Percentiles rank a stretch among this genome's conserved stretches.
phyloP scores from a whole-genome alignment of 148 eudicot species.

The Chenopodium berlandieri region DNA sequence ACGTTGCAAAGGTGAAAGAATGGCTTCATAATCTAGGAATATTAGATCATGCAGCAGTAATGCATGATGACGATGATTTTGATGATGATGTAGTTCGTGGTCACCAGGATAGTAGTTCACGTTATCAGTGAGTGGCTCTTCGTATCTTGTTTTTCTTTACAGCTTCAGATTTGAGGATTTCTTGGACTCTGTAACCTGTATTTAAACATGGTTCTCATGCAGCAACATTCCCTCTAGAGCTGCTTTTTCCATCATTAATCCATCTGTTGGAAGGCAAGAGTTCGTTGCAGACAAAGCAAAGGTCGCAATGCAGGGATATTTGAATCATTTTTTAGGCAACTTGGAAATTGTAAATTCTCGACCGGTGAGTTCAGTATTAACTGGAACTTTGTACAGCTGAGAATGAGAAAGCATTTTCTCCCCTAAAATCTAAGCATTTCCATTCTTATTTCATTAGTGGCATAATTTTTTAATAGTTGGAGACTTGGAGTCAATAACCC shows the following conservation, averaged over 20 bases:
- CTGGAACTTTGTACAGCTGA: neutral
- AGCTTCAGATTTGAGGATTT: neutral
- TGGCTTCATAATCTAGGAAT: conserved; percentile 50
- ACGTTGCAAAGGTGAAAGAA: conserved; percentile 36
- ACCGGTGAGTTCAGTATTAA: conserved; percentile 30
- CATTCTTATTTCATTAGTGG: conserved; percentile 2
- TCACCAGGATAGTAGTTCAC: conserved; percentile 34
- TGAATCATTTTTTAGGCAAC: conserved; percentile 46
- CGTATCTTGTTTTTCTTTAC: conserved; percentile 6
- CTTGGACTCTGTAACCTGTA: neutral
- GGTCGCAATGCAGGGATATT: conserved; percentile 48
- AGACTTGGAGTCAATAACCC: neutral
- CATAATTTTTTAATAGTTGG: neutral
- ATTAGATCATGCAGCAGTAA: conserved; percentile 35
- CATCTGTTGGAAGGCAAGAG: conserved; percentile 43
- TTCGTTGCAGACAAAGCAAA: conserved; percentile 46
- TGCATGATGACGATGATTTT: conserved; percentile 46
- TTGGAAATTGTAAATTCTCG: conserved; percentile 49
- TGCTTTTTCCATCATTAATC: conserved; percentile 41
- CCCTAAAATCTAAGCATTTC: neutral
- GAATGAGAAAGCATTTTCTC: neutral
- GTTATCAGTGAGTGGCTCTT: conserved; percentile 34
- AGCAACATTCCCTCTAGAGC: conserved; percentile 48
- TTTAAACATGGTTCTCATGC: conserved; percentile 8
- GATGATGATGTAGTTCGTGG: conserved; percentile 36